Evolutionary conservation across 257 asterid genomes (phyloP), one percentile per base, ranked within the genome.

Genomic region (Solanum bulbocastanum): DNA sequence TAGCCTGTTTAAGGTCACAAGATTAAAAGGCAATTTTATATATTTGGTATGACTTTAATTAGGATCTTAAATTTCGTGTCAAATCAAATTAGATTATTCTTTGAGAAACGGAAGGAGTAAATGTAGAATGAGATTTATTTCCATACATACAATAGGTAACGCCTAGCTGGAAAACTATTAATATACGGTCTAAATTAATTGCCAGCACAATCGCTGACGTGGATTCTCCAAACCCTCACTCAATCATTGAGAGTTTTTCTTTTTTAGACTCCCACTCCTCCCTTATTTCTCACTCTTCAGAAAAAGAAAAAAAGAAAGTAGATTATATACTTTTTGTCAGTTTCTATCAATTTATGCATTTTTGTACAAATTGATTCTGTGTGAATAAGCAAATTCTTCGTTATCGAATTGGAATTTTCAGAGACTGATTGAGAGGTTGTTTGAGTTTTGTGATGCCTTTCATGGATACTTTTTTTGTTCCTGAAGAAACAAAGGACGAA

Each of bases 401-500:
- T 36, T 25, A 58, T 81, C 40, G 69, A 82, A 30, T 46, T 52
- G 6, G 85, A 79, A 79, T 81, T 35, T 46, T 25, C 25, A 30
- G 85, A 25, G 65, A 25, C 62, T 25, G 84, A 25, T 78, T 78
- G 84, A 78, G n/a, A 78, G 25, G 62, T 62, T 85, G 37, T 85
- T 85, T 66, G 58, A 8, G 40, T 40, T 39, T 27, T 37, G 42
- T 25, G 90, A 89, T 92, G 94, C 89, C 88, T 87, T 85, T 72
- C 88, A 65, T 85, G 83, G 88, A 84, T 86, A 49, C 87, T 15
- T 88, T 88, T 89, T 88, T 87, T 83, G 84, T 88, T 23, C 93
- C 91, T 23, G 91, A 89, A 87, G 88, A 87, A 87, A 40, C 90
- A 44, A 89, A 87, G 87, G 88, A 37, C 25, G 93, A 89, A 88